Percentiles rank a stretch among this genome's conserved stretches.
phyloP scores from a whole-genome alignment of 768 basidiomycete species.

The Pulveroboletus sp. region DNA sequence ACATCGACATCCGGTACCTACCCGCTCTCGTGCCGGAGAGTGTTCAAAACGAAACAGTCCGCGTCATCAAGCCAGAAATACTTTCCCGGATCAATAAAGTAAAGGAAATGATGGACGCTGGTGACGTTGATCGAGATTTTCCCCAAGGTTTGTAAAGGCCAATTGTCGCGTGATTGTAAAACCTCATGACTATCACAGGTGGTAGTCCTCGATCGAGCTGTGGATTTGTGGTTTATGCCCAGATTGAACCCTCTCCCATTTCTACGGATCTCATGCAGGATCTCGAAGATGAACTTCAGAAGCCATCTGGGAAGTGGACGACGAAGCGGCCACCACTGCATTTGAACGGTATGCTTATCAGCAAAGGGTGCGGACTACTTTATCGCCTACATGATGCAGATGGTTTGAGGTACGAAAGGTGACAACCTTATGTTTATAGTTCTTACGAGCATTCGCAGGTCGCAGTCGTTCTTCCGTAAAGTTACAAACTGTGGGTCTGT shows the following conservation, averaged over 20 bases:
- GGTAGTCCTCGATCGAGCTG: slow-evolving; percentile 48
- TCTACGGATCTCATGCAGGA: slow-evolving; percentile 57
- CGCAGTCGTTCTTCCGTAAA: slow-evolving; percentile 67
- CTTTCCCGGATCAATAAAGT: slow-evolving; percentile 53
- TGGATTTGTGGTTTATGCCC: slow-evolving; percentile 61
- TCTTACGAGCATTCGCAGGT: slow-evolving; percentile 30
- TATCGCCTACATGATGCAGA: slow-evolving; percentile 61
- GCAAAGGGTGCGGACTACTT: slow-evolving; percentile 75
- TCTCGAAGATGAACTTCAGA: slow-evolving; percentile 67
- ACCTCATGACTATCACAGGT: slow-evolving; percentile 32
- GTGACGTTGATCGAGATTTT: slow-evolving; percentile 53
- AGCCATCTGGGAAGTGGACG: slow-evolving; percentile 68
- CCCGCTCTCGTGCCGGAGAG: slow-evolving; percentile 60
- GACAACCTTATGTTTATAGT: not conserved
- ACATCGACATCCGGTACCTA: slow-evolving; percentile 61
- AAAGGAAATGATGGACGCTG: slow-evolving; percentile 60
- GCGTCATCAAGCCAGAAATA: slow-evolving; percentile 56
- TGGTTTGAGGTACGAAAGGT: slow-evolving; percentile 55
- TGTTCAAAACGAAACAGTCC: slow-evolving; percentile 54
- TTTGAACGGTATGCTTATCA: slow-evolving; percentile 64
- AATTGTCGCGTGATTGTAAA: not conserved
- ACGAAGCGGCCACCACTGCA: slow-evolving; percentile 50
- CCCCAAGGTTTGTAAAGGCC: slow-evolving; percentile 24
- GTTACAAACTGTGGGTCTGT: slow-evolving; percentile 54
- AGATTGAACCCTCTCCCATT: slow-evolving; percentile 52